phyloP scores from a whole-genome alignment of 1,139 yeast species.

The Candida frijolesensis region DNA sequence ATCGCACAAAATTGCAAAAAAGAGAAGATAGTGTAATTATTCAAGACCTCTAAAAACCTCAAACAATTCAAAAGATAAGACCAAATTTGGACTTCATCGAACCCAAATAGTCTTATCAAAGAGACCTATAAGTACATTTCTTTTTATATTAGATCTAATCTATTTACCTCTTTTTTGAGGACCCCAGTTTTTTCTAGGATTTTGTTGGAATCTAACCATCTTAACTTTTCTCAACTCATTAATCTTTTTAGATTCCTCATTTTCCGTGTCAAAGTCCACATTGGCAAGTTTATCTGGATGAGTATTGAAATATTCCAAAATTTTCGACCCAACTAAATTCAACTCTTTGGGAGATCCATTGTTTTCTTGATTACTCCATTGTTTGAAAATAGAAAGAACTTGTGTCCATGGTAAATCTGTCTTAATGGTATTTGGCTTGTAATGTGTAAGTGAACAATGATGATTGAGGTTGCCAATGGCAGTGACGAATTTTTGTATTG shows the following conservation, averaged over 20 bases:
- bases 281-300: constrained; percentile 16
- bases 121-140: neutral
- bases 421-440: constrained; percentile 81
- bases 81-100: no score
- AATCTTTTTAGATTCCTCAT: constrained; percentile 56
- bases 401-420: constrained; percentile 87
- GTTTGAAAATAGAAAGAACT: constrained; percentile 70
- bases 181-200: constrained; percentile 96
- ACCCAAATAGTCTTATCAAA: no score
- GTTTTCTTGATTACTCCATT: constrained; percentile 43
- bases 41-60: no score
- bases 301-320: constrained; percentile 47
- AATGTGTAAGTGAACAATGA: constrained; percentile 83
- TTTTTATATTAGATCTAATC: neutral
- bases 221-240: constrained; percentile 70
- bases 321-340: constrained; percentile 59
- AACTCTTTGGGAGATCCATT: neutral
- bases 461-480: constrained; percentile 89
- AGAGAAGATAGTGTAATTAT: no score
- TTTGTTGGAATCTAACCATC: constrained; percentile 84
- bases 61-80: no score
- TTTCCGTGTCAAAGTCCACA: constrained; percentile 52
- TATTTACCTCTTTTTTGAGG: constrained; percentile 51
- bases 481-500: constrained; percentile 67
- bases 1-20: no score